A percentile compares a stretch with the other conserved stretches of the same genome.
Evolutionary conservation across 75 land plant genomes (phyloP).

Genomic region (Selaginella tamariscina): DNA sequence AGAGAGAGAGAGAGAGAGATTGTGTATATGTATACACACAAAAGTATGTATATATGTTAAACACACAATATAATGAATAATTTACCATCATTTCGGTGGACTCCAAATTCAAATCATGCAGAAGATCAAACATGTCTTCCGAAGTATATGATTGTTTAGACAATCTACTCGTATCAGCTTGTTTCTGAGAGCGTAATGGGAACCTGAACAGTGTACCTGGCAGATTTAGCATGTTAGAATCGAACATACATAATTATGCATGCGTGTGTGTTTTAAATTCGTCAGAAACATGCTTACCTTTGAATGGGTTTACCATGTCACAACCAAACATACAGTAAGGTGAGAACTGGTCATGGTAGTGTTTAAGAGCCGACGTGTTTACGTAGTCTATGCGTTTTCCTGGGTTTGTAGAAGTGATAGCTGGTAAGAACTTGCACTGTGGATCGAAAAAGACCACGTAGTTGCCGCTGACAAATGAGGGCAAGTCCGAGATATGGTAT

Average conservation of each 20-base stretch:
- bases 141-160: conserved; percentile 64
- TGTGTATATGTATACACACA: too few relatives aligned
- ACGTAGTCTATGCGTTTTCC: conserved; percentile 89
- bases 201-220: conserved; percentile 84
- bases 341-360: conserved; percentile 67
- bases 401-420: conserved; percentile 70
- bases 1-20: too few relatives aligned
- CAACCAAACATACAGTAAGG: conserved; percentile 90
- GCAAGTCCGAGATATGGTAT: conserved; percentile 86
- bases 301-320: conserved; percentile 73
- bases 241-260: conserved; percentile 91
- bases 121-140: conserved; percentile 54
- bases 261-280: too few relatives aligned
- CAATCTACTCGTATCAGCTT: conserved; percentile 66
- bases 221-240: conserved; percentile 71
- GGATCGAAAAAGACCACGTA: conserved; percentile 91
- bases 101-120: conserved; percentile 57
- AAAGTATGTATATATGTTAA: too few relatives aligned
- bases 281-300: too few relatives aligned
- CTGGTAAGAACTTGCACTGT: conserved; percentile 74
- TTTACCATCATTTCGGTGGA: conserved; percentile 58
- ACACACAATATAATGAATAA: too few relatives aligned
- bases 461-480: conserved; percentile 93
- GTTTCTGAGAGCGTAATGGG: conserved; percentile 69
- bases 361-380: conserved; percentile 45